phyloP scores from a whole-genome alignment of 805 yeast genomes.

The Kluyveromyces lactis region DNA sequence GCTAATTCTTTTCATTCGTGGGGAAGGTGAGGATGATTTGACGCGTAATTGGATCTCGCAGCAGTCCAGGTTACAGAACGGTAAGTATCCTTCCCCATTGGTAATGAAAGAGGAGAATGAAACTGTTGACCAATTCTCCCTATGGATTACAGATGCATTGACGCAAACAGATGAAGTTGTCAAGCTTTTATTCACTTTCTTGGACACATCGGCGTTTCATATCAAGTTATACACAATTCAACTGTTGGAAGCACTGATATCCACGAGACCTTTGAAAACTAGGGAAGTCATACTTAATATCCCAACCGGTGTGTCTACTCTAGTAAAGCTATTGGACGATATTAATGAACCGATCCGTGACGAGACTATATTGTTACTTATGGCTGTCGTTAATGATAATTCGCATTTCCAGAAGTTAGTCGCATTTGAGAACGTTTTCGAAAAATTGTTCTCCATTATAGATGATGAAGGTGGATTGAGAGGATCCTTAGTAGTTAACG shows the following conservation, averaged over 20 bases:
- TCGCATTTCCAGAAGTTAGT: slow-evolving; percentile 85
- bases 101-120: slow-evolving; percentile 42
- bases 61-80: slow-evolving; percentile 65
- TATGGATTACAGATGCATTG: slow-evolving; percentile 93
- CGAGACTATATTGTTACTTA: slow-evolving; percentile 75
- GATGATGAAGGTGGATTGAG: slow-evolving; percentile 82
- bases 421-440: slow-evolving; percentile 91
- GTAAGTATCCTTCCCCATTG: slow-evolving; percentile 71
- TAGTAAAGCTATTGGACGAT: slow-evolving; percentile 57
- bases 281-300: slow-evolving; percentile 64
- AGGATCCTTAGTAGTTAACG: slow-evolving; percentile 87
- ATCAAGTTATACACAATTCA: slow-evolving; percentile 75
- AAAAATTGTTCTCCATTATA: slow-evolving; percentile 67
- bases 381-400: slow-evolving; percentile 74
- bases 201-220: slow-evolving; percentile 63
- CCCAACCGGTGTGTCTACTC: slow-evolving; percentile 71
- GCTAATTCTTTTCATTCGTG: slow-evolving; percentile 69
- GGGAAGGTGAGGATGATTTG: slow-evolving; percentile 50
- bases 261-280: slow-evolving; percentile 65
- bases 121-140: slow-evolving; percentile 70
- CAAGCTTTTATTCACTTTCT: slow-evolving; percentile 38
- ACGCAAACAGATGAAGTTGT: slow-evolving; percentile 44
- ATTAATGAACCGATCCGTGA: slow-evolving; percentile 79
- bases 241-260: slow-evolving; percentile 70
- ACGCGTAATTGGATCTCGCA: slow-evolving; percentile 67